Base-by-base conservation (phyloP, 2,329 filamentous ascomycete species). In the Ophiobolus disseminans region DNA sequence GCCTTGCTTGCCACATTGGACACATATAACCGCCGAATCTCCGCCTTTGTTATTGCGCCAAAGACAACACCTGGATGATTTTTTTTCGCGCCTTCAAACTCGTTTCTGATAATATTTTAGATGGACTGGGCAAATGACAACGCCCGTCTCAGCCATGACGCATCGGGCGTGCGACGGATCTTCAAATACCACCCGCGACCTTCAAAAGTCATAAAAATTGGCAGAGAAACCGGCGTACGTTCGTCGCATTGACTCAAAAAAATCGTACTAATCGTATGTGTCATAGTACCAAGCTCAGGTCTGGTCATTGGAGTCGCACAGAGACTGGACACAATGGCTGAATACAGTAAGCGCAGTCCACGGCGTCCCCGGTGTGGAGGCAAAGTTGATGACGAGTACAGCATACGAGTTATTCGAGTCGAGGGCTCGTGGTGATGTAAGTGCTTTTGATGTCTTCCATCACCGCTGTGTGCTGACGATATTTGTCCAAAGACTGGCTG, bases 41-140 rank as follows among this genome's bases (percentile, higher is more conserved):
- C n/a, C n/a, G n/a, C n/a, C n/a, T n/a, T n/a, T n/a, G n/a, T n/a
- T n/a, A n/a, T n/a, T n/a, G n/a, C n/a, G n/a, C n/a, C n/a, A n/a
- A n/a, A n/a, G n/a, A n/a, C n/a, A n/a, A n/a, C n/a, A n/a, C n/a
- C n/a, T n/a, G n/a, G n/a, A n/a, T n/a, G n/a, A n/a, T n/a, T n/a
- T n/a, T n/a, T n/a, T n/a, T n/a, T n/a, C n/a, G n/a, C n/a, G n/a
- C n/a, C n/a, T n/a, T n/a, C n/a, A n/a, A n/a, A n/a, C n/a, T n/a
- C n/a, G n/a, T n/a, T n/a, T n/a, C n/a, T n/a, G n/a, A 3, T 9
- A 23, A 23, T 26, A 7, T 22, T 10, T 26, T 5, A 17, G 8
- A 60, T 57, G 54, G 40, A 57, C 35, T 60, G 54, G 48, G 38
- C 49, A 17, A 41, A 26, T 7, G 44, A 57, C 36, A 48, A 55